phyloP scores from a whole-genome alignment of 2,329 filamentous ascomycete genomes.

The Xylaria sp. region DNA sequence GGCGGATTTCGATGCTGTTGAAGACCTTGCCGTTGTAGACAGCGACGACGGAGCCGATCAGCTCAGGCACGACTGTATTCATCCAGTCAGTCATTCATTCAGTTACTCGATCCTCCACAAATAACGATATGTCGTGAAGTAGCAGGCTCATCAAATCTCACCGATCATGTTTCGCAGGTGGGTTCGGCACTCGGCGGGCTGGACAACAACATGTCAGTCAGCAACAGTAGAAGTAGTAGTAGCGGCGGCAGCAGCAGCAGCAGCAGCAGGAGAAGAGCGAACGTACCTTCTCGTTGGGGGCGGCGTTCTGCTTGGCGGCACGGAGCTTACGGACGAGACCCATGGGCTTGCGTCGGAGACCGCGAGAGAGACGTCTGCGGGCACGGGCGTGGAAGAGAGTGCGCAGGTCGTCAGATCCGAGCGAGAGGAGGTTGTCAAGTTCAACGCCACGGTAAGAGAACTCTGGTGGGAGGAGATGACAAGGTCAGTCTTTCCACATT shows the following conservation, averaged over 20 bases:
- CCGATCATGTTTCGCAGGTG: constrained; percentile 99
- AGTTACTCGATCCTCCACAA: constrained; percentile 3
- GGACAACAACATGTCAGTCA: constrained; percentile 9
- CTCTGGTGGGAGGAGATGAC: constrained; percentile 76
- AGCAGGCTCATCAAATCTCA: constrained; percentile 6
- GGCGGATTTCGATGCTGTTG: constrained; percentile 99
- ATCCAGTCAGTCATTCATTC: constrained; percentile 18
- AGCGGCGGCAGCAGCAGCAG: not conserved
- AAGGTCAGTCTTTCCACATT: constrained; percentile 68
- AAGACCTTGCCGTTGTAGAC: constrained; percentile 99
- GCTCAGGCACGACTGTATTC: constrained; percentile 84
- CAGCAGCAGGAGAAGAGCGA: not conserved
- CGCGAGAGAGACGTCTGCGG: constrained; percentile 98
- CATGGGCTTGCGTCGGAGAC: constrained; percentile 99
- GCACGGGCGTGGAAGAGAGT: constrained; percentile 99
- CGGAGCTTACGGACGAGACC: constrained; percentile 99
- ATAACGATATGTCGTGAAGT: not conserved
- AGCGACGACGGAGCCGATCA: constrained; percentile 98
- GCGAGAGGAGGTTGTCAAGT: constrained; percentile 99
- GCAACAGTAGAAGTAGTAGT: too few relatives aligned
- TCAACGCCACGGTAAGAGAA: constrained; percentile 99
- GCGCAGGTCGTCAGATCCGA: constrained; percentile 97
- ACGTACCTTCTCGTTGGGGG: constrained; percentile 82
- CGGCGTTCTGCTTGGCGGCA: constrained; percentile 98
- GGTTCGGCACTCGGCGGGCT: constrained; percentile 59